Evolutionary conservation across 2,329 filamentous ascomycete species (phyloP), one percentile per base, ranked within the genome.

Genomic region (Epichloe gansuensis): DNA sequence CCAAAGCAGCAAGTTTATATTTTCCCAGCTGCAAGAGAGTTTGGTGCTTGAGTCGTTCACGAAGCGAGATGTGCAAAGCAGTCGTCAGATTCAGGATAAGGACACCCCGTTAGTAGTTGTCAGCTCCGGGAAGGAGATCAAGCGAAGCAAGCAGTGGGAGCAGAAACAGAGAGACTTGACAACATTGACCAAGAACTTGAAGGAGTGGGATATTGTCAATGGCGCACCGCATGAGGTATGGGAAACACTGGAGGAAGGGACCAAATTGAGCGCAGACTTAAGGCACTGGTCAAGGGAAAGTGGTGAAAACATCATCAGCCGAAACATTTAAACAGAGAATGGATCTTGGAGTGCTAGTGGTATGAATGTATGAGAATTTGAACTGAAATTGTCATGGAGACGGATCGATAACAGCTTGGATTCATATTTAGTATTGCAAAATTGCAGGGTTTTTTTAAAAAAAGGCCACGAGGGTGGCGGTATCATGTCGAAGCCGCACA

Each of bases 11-110:
- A 94, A 91, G 66, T 85, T 81, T 65, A 85, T 96, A 67, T 95
- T 94, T 66, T 86, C 90, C 4, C 88, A 91, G 69, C 75, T 98
- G 52, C 93, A 98, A 69, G 93, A 98, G 72, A 91, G 85, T 58
- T 75, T 97, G 1, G 89, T 96, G 35, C 91, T 91, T 0, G 80
- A 83, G 58, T 88, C 87, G 1, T 81, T 97, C 59, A 89, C 89
- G 13, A 85, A 83, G 66, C 87, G 87, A 37, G 93, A 98, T 62
- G 82, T 95, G 17, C 73, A 77, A 45, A 86, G 83, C 54, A 89
- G 89, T 54, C 76, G 86, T 23, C 83, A 84, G 46, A 93, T 97
- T 51, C 88, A 95, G 69, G 77, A 78, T 54, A 75, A 75, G n/a
- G 75, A 86, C 54, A 87, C 86, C 13, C 85, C 89, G 6, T 71